These are phyloP conservation scores for Epichloe festucae DNA, from an alignment of 2,329 filamentous ascomycete genomes.

Conservation along the genomic window DNA sequence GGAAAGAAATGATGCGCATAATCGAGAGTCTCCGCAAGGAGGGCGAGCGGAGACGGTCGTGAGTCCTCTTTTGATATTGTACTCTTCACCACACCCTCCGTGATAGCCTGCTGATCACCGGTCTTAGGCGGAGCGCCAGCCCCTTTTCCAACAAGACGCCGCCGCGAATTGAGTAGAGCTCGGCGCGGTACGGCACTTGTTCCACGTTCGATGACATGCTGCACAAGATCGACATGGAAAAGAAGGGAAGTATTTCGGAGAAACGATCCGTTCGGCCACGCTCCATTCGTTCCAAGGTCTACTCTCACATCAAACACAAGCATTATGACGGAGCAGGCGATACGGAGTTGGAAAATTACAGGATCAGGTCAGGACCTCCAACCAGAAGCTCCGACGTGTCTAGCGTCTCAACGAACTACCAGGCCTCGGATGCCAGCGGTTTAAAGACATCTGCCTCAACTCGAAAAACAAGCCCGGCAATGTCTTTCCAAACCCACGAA, in stretches of 20 bases:
- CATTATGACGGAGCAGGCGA: not conserved
- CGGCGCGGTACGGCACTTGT: constrained; percentile 19
- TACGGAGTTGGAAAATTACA: not conserved
- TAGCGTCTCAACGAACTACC: not conserved
- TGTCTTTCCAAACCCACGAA: not conserved
- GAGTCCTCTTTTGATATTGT: constrained; percentile 25
- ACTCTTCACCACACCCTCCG: not conserved
- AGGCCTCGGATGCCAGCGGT: not conserved
- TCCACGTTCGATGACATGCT: constrained; percentile 16
- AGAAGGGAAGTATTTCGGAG: not conserved
- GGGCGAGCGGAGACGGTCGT: constrained; percentile 73
- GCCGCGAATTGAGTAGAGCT: constrained; percentile 30
- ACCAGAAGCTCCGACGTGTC: not conserved
- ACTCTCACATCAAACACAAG: not conserved
- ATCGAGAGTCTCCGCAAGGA: constrained; percentile 81
- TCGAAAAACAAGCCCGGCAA: not conserved
- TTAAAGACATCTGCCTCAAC: not conserved
- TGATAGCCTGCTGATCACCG: not conserved
- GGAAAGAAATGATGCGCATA: constrained; percentile 84
- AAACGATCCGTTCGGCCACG: not conserved
- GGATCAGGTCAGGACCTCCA: not conserved
- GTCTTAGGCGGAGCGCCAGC: constrained; percentile 23
- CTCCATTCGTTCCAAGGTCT: not conserved
- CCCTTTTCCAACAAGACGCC: constrained; percentile 26
- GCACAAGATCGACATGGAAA: constrained; percentile 6